A percentile compares a stretch with the other conserved stretches of the same genome.
These are phyloP conservation scores for Colletotrichum agaves DNA, from an alignment of 2,329 filamentous ascomycete species.

Conservation along the genomic window DNA sequence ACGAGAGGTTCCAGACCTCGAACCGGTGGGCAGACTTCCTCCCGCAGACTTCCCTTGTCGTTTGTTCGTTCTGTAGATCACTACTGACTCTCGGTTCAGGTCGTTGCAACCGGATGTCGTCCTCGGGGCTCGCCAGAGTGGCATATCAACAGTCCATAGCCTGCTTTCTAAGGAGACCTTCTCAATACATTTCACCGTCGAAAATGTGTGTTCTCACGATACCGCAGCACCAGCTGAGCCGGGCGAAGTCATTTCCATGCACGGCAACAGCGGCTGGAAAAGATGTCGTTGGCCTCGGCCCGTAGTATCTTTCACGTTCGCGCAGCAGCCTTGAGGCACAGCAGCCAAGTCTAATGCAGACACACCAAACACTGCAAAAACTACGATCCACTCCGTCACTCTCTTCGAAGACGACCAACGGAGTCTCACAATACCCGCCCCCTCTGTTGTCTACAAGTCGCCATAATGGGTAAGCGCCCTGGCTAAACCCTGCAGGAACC, in stretches of 20 bases:
- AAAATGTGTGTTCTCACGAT: neutral
- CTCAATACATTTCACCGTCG: neutral
- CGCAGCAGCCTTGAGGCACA: slow-evolving; percentile 21
- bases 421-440: slow-evolving; percentile 4
- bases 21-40: slow-evolving; percentile 11
- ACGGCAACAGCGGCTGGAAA: slow-evolving; percentile 9
- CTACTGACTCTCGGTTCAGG: slow-evolving; percentile 5
- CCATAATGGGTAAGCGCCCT: slow-evolving; percentile 34
- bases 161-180: neutral
- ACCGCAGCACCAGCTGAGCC: neutral
- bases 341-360: slow-evolving; percentile 9
- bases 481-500: slow-evolving; percentile 16
- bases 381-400: slow-evolving; percentile 3
- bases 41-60: slow-evolving; percentile 6
- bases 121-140: neutral
- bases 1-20: slow-evolving; percentile 13
- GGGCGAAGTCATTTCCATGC: slow-evolving; percentile 29
- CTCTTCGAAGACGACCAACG: slow-evolving; percentile 8
- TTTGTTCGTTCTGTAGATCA: slow-evolving; percentile 12
- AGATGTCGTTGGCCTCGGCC: neutral
- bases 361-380: neutral
- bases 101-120: neutral
- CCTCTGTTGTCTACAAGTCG: neutral
- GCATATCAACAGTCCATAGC: neutral
- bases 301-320: neutral